Evolutionary conservation across 345 rosid genomes (phyloP).

Genomic region (Alliaria petiolata): DNA sequence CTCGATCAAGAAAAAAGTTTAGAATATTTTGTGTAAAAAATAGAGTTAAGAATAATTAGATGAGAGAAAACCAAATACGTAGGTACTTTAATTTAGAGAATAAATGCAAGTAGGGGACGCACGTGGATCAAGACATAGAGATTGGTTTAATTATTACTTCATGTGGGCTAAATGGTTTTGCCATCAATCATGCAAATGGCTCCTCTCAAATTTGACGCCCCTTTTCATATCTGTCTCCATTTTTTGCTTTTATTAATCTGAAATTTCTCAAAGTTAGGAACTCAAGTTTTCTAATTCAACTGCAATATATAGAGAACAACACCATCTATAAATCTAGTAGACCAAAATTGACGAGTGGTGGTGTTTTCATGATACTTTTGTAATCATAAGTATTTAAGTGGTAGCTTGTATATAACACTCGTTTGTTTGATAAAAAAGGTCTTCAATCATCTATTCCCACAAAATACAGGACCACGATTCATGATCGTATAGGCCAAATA

Average conservation of each 20-base stretch:
- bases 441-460: not conserved
- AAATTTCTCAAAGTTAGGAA: not conserved
- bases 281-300: not conserved
- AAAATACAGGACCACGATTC: not conserved
- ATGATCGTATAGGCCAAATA: not conserved
- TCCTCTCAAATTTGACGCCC: not conserved
- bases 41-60: not conserved
- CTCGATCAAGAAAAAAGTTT: not conserved
- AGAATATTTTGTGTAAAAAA: not conserved
- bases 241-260: no score
- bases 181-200: conserved; percentile 6
- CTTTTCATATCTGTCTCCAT: not conserved
- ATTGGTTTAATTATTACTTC: conserved; percentile 2
- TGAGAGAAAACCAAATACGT: not conserved
- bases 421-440: not conserved
- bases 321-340: not conserved
- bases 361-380: not conserved
- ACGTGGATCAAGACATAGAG: conserved; percentile 13
- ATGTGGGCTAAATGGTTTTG: conserved; percentile 7
- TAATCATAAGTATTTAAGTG: not conserved
- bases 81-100: not conserved
- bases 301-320: not conserved
- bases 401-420: not conserved
- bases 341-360: not conserved
- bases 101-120: conserved; percentile 5